Base-by-base conservation (phyloP, 202 grass and related monocot species). In the Zoysia matrella region DNA sequence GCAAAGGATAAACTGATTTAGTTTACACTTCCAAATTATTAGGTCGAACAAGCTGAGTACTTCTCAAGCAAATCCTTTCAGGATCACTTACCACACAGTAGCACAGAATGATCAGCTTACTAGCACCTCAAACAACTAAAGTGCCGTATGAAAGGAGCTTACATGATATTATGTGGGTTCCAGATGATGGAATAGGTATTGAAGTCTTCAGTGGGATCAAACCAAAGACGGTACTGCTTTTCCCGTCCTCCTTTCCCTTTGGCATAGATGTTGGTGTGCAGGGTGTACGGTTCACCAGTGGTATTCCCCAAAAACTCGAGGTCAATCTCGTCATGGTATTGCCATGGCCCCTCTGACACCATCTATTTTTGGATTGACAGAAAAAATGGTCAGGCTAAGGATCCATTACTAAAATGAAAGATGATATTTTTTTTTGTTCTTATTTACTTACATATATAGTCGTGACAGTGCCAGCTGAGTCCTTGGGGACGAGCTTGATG, bases 271-370 rank as follows among this genome's bases (percentile, higher is more conserved):
- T 92, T 92, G 6, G 90, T 91, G 75, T 91, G 90, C 36, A 88
- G 69, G 49, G 86, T 86, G 77, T 91, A 91, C 7, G 89, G 89
- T 16, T 91, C 78, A 3, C 89, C 86, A 1, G 55, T 88, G 53
- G 69, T 46, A 65, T 91, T 91, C 11, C 90, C 90, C 36, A 88
- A 77, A 79, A 91, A 91, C 44, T 91, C 90, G 1, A 91, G 84
- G 69, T 88, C 90, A 47, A 91, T 88, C 74, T 91, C 90, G 3
- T 88, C 90, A n/a, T 92, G 90, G 41, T 49, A 13, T 41, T 75
- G 50, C 84, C 84, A 86, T 72, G 60, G 56, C 10, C 90, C 90
- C 15, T 86, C 70, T 1, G 90, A 83, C 9, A 87, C 65, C 74
- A 91, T 53, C 89, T 91, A 39, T 40, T 50, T 52, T 14, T 4